These are phyloP conservation scores for Diddensiella transvaalensis DNA, from an alignment of 805 yeast species.

Conservation along the genomic window DNA sequence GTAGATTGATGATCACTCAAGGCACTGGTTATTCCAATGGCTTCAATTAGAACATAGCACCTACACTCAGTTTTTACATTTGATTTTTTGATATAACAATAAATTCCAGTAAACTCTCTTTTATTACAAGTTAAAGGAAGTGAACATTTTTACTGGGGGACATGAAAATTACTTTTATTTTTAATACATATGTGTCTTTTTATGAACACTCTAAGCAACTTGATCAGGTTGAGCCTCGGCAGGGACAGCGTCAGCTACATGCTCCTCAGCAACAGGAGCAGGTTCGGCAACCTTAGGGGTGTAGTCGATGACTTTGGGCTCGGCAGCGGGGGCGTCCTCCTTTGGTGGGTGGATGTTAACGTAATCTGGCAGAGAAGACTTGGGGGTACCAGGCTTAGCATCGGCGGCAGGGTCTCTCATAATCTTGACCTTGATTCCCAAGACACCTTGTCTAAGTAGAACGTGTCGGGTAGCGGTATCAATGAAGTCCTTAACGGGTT, in stretches of 20 bases:
- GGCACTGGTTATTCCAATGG: constrained; percentile 38
- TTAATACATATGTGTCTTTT: no score
- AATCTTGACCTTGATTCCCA: constrained; percentile 99
- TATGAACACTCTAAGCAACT: background rate
- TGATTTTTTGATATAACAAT: no score
- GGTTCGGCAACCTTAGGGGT: constrained; percentile 35
- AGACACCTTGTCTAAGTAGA: constrained; percentile 99
- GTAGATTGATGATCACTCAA: constrained; percentile 72
- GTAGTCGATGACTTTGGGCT: constrained; percentile 82
- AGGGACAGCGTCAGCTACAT: constrained; percentile 13
- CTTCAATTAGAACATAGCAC: constrained; percentile 2
- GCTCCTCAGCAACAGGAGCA: constrained; percentile 35
- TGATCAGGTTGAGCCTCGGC: background rate
- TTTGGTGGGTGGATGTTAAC: constrained; percentile 91
- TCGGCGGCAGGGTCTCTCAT: constrained; percentile 88
- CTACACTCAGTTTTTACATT: no score
- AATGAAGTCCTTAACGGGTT: constrained; percentile 98
- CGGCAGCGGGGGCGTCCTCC: constrained; percentile 61
- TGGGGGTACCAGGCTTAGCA: constrained; percentile 37
- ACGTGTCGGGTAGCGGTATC: constrained; percentile 99
- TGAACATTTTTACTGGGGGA: no score
- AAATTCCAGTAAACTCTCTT: no score
- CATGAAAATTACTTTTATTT: no score
- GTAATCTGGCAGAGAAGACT: constrained; percentile 82
- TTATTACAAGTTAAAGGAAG: no score